Conservation (phyloP, 176 grass and related monocot species). For the Eragrostis nindensis region DNA sequence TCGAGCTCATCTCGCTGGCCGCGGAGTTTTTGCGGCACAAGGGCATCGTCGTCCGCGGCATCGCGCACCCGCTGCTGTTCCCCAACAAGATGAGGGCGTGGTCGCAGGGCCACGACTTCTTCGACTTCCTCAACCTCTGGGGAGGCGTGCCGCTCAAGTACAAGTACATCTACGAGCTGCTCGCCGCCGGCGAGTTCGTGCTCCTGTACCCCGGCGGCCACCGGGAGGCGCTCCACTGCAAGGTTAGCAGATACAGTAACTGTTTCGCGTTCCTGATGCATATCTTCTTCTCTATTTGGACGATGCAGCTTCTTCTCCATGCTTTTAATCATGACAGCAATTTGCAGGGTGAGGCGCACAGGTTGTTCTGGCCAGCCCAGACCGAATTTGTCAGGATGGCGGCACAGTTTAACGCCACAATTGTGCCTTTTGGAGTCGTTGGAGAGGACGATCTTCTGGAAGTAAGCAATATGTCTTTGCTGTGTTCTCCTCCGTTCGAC, state of each 20-base stretch:
- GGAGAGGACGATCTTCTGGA: slow-evolving; percentile 69
- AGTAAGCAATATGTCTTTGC: slow-evolving; percentile 32
- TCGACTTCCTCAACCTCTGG: slow-evolving; percentile 65
- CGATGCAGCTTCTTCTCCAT: not conserved
- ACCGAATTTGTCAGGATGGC: slow-evolving; percentile 73
- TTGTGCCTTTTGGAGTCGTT: slow-evolving; percentile 70
- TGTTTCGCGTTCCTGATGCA: not conserved
- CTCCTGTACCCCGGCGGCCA: slow-evolving; percentile 75
- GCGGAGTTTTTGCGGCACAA: slow-evolving; percentile 56
- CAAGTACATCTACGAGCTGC: slow-evolving; percentile 55
- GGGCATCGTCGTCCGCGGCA: slow-evolving; percentile 52
- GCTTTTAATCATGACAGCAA: too few relatives aligned
- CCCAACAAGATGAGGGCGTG: slow-evolving; percentile 31
- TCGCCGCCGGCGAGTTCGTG: slow-evolving; percentile 61
- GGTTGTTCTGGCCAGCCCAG: slow-evolving; percentile 56
- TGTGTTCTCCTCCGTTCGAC: not conserved
- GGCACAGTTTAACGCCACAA: slow-evolving; percentile 62
- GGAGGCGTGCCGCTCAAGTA: slow-evolving; percentile 61
- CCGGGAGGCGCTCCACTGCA: slow-evolving; percentile 65
- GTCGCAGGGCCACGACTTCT: slow-evolving; percentile 64
- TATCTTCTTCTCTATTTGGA: not conserved
- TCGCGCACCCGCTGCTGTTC: slow-evolving; percentile 64
- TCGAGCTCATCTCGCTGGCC: slow-evolving; percentile 63
- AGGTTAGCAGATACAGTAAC: slow-evolving; percentile 22
- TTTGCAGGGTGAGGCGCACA: slow-evolving; percentile 64